These are phyloP conservation scores for Phalaenopsis hybrid DNA, from an alignment of 116 monocot species.

Conservation along the genomic window DNA sequence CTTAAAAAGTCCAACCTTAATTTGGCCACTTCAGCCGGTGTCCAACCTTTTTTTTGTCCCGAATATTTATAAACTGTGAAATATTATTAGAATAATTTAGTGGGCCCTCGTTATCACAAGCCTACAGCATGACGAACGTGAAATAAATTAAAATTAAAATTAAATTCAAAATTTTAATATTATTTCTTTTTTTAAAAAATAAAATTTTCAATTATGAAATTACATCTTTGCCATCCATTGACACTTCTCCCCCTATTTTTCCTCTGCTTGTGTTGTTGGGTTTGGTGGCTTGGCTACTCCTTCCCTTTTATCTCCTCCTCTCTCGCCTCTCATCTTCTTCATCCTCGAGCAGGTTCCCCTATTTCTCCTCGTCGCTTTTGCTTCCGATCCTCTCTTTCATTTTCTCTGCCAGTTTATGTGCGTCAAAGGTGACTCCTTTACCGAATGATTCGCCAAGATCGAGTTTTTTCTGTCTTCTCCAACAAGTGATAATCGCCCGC, in stretches of 20 bases:
- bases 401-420: not conserved
- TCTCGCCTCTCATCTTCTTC: not conserved
- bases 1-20: too few relatives aligned
- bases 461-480: not conserved
- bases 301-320: not conserved
- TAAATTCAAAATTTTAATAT: too few relatives aligned
- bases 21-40: too few relatives aligned
- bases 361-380: not conserved
- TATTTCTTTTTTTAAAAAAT: too few relatives aligned
- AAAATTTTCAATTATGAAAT: not conserved
- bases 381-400: not conserved
- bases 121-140: too few relatives aligned
- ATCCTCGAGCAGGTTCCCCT: not conserved
- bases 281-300: conserved; percentile 1
- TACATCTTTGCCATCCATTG: not conserved
- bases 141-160: too few relatives aligned
- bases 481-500: not conserved
- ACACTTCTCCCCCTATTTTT: not conserved
- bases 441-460: not conserved
- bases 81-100: too few relatives aligned
- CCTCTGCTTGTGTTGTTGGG: not conserved
- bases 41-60: too few relatives aligned
- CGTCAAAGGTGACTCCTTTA: not conserved
- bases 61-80: too few relatives aligned
- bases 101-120: too few relatives aligned